Evolutionary conservation across 78 protist genomes (phyloP).

Genomic region (Pigoraptor vietnamica): DNA sequence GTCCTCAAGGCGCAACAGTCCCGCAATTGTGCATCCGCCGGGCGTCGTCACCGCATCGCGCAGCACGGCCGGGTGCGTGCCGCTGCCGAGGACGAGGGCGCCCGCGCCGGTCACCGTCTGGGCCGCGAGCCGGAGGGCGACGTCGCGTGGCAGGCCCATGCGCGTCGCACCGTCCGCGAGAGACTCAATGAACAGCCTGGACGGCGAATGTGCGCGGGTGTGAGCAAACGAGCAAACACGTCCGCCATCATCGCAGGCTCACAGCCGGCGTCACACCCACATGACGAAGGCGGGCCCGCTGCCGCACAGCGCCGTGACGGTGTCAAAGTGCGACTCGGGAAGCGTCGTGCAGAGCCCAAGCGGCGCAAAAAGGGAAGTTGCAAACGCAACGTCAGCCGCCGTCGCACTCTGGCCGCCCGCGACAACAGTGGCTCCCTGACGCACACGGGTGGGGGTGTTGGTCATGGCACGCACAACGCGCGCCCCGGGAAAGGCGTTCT

Average conservation of each 20-base stretch:
- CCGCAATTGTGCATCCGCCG: background rate
- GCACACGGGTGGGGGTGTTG: background rate
- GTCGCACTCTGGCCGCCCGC: background rate
- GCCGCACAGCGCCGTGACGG: background rate
- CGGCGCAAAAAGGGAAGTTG: background rate
- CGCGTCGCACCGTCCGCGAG: background rate
- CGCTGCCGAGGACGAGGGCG: background rate
- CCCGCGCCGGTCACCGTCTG: background rate
- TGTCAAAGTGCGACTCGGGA: background rate
- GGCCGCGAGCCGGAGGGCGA: background rate
- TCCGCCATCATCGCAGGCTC: too few species aligned
- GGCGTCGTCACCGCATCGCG: background rate
- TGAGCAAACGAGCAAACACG: too few species aligned
- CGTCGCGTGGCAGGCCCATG: background rate
- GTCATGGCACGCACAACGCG: conserved; percentile 2
- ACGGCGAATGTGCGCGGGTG: background rate
- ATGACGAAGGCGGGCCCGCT: background rate
- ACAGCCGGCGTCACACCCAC: too few species aligned
- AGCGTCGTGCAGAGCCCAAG: background rate
- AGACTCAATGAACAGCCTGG: background rate
- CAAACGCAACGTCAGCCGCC: background rate
- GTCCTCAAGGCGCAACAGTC: background rate
- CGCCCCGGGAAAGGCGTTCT: background rate
- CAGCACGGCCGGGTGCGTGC: background rate
- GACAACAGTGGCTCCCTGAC: background rate